A percentile compares a stretch with the other conserved stretches of the same genome.
Evolutionary conservation across 2,329 filamentous ascomycete genomes (phyloP).

Genomic region (Cladophialophora psammophila): DNA sequence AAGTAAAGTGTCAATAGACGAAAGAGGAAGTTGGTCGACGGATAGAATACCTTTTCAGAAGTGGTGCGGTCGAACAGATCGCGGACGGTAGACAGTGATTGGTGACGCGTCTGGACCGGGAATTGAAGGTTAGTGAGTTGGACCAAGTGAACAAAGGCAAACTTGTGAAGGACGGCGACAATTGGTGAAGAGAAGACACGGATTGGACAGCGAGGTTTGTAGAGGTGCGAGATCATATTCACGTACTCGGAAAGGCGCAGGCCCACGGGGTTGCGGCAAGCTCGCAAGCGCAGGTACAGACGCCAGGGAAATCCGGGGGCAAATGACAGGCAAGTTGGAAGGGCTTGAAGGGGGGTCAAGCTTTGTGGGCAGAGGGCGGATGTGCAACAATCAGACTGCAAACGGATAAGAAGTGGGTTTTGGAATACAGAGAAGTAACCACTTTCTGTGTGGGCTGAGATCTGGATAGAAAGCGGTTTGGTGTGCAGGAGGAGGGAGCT

Average conservation of each 20-base stretch:
- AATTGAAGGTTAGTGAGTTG: constrained; percentile 24
- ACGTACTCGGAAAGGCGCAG: constrained; percentile 7
- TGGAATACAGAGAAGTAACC: constrained; percentile 36
- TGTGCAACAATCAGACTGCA: constrained; percentile 38
- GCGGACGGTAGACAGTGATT: not conserved
- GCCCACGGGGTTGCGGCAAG: constrained; percentile 25
- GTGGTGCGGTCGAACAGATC: constrained; percentile 10
- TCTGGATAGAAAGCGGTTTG: constrained; percentile 36
- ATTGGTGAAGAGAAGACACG: constrained; percentile 7
- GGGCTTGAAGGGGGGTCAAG: constrained; percentile 27
- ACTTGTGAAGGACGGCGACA: constrained; percentile 3
- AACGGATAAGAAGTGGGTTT: constrained; percentile 38
- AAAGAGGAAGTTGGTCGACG: constrained; percentile 35
- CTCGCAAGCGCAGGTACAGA: constrained; percentile 30
- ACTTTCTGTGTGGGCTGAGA: constrained; percentile 37
- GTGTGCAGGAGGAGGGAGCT: constrained; percentile 24
- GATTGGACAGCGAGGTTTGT: constrained; percentile 4
- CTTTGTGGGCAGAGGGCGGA: constrained; percentile 35
- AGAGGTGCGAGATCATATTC: not conserved
- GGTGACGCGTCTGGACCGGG: constrained; percentile 9
- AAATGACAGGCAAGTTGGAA: constrained; percentile 26
- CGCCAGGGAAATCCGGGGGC: constrained; percentile 34
- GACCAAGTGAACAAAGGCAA: constrained; percentile 12
- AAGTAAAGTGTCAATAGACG: constrained; percentile 39
- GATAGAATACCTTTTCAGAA: constrained; percentile 31